Evolutionary conservation across 164 flowering plant genomes (phyloP), one percentile per base, ranked within the genome.

Genomic region (Liriodendron chinense): DNA sequence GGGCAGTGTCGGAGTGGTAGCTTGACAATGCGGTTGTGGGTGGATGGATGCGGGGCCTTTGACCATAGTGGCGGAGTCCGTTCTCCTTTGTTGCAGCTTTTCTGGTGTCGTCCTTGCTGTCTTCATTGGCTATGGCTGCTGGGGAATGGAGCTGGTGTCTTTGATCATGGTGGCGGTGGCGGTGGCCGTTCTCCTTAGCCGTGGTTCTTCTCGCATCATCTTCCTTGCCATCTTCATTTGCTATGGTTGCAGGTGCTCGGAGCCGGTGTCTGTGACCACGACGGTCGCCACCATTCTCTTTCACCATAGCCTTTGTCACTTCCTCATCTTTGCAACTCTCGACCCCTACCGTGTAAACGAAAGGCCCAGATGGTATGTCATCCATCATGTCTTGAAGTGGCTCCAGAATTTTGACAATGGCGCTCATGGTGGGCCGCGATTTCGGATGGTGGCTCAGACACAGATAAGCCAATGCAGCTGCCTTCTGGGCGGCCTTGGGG

Each of bases 361-460:
- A 92, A 5, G 90, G 86, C 9, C 81, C 88, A 61, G 66, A 34
- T 9, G 87, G 89, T 14, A 89, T 81, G 68, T 93, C 98, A 7
- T 81, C 78, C 63, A 34, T 10, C 47, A 87, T 75, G 56, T 80
- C 82, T 74, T 86, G 47, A 5, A 93, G 73, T 13, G 86, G 76
- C 82, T 91, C 94, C 57, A 96, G 74, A 18, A 83, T 79, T 79
- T 87, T 85, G 50, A 94, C 94, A 77, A 92, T 92, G 2, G 64
- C 49, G 77, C 81, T 84, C 98, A 96, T 94, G 4, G 86, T 81
- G 14, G 98, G 99, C 70, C 99, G 80, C 2, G 78, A 75, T 77
- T 92, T 92, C 2, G 92, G 86, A 28, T 87, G 69, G 53, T 83
- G 85, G 84, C 91, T 88, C 22, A 96, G 70, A 81, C 99, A 96